Conservation (phyloP, 768 basidiomycete genomes). For the Candolleomyces eurysporus region DNA sequence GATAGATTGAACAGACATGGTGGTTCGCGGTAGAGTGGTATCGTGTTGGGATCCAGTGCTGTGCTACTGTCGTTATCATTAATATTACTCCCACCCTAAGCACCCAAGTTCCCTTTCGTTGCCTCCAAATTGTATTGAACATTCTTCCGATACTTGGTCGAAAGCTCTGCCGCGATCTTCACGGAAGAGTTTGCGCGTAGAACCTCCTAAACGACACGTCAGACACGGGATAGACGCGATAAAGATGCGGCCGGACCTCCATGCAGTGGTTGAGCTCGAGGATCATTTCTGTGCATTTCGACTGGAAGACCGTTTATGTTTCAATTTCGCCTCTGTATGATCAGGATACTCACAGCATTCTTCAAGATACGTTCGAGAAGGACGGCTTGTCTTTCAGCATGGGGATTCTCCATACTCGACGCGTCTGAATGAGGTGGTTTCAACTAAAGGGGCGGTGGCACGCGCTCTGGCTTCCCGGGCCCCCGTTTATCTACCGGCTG, state of each 20-base stretch:
- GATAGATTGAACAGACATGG: slow-evolving; percentile 27
- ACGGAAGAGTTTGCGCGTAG: slow-evolving; percentile 74
- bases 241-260: slow-evolving; percentile 51
- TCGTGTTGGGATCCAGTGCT: not conserved
- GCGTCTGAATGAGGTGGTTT: slow-evolving; percentile 11
- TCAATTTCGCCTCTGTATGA: not conserved
- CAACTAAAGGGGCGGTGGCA: not conserved
- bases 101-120: slow-evolving; percentile 41
- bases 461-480: too few species aligned
- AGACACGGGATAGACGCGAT: not conserved
- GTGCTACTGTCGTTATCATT: not conserved
- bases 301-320: slow-evolving; percentile 41
- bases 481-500: too few species aligned
- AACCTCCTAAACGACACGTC: slow-evolving; percentile 56
- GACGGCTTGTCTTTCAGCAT: slow-evolving; percentile 89
- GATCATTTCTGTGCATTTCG: slow-evolving; percentile 91
- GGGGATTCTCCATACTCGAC: slow-evolving; percentile 85
- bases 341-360: slow-evolving; percentile 58
- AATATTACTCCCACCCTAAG: not conserved
- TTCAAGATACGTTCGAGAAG: slow-evolving; percentile 89
- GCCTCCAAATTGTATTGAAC: slow-evolving; percentile 90
- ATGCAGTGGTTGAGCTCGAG: slow-evolving; percentile 86
- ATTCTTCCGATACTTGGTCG: slow-evolving; percentile 88
- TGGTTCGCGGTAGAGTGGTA: not conserved
- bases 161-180: slow-evolving; percentile 78